These are phyloP conservation scores for Pseudofabraea citricarpa DNA, from an alignment of 2,329 filamentous ascomycete species.

Conservation along the genomic window DNA sequence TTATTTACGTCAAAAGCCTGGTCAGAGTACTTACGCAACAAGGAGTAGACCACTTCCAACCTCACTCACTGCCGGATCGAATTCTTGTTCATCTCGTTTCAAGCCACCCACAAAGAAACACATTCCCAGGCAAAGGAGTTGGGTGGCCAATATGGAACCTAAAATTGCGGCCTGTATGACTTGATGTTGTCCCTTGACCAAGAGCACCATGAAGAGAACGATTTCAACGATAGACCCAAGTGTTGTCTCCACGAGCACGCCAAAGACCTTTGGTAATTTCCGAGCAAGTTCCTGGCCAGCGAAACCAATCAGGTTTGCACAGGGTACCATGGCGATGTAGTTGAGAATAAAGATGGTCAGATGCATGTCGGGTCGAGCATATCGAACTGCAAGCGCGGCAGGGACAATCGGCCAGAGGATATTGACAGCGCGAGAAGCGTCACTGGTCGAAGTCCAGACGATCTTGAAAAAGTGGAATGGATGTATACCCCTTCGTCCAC, in stretches of 20 bases:
- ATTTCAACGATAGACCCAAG: slow-evolving; percentile 77
- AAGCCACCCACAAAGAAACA: slow-evolving; percentile 79
- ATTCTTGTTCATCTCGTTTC: slow-evolving; percentile 60
- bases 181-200: slow-evolving; percentile 50
- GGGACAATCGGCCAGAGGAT: slow-evolving; percentile 73
- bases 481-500: slow-evolving; percentile 61
- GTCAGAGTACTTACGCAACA: slow-evolving; percentile 60
- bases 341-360: slow-evolving; percentile 64
- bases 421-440: slow-evolving; percentile 60
- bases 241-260: slow-evolving; percentile 56
- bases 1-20: background rate
- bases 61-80: slow-evolving; percentile 73
- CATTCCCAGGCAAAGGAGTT: slow-evolving; percentile 72
- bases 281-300: slow-evolving; percentile 66
- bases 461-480: slow-evolving; percentile 60
- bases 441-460: slow-evolving; percentile 58
- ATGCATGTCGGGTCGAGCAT: slow-evolving; percentile 49
- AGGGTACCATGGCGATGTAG: slow-evolving; percentile 74
- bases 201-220: slow-evolving; percentile 74
- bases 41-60: slow-evolving; percentile 73
- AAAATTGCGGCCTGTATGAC: slow-evolving; percentile 81
- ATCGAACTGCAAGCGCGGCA: slow-evolving; percentile 61
- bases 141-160: slow-evolving; percentile 76
- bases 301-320: slow-evolving; percentile 72
- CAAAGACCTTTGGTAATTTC: slow-evolving; percentile 71